phyloP scores from a whole-genome alignment of 192 early-diverging fungal genomes.

The Entomortierella parvispora region DNA sequence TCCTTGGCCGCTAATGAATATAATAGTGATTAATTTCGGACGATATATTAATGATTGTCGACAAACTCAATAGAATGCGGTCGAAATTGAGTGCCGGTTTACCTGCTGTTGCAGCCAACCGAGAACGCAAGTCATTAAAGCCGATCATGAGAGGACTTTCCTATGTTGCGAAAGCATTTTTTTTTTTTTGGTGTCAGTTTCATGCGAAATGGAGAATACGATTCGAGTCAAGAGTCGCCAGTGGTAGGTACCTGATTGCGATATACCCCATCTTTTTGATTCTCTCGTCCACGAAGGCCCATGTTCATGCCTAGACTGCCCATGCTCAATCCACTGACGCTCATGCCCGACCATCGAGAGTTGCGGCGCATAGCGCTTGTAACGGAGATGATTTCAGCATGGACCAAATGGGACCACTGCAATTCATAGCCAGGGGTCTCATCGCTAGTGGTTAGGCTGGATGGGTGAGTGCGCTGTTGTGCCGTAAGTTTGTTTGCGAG shows the following conservation, averaged over 20 bases:
- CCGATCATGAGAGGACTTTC: constrained; percentile 75
- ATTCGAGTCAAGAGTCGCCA: too few species aligned
- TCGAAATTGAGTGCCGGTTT: constrained; percentile 8
- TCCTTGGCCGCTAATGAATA: constrained; percentile 60
- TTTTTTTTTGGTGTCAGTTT: too few species aligned
- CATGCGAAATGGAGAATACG: too few species aligned
- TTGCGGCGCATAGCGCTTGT: constrained; percentile 85
- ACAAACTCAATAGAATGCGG: too few species aligned
- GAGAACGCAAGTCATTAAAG: constrained; percentile 70
- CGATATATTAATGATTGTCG: background rate
- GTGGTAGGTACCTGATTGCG: constrained; percentile 57
- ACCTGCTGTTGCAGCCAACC: constrained; percentile 64
- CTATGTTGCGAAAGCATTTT: too few species aligned
- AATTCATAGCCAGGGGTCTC: constrained; percentile 60
- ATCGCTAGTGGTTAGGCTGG: background rate
- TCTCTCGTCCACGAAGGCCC: constrained; percentile 60
- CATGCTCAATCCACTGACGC: constrained; percentile 65
- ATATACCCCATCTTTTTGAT: constrained; percentile 54
- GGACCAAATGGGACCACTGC: constrained; percentile 74
- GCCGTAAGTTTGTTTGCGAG: constrained; percentile 24
- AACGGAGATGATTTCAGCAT: constrained; percentile 80
- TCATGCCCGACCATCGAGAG: constrained; percentile 78
- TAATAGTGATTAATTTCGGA: constrained; percentile 12
- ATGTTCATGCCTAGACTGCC: constrained; percentile 68
- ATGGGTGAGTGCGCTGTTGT: constrained; percentile 11